A percentile compares a stretch with the other conserved stretches of the same genome.
phyloP scores from a whole-genome alignment of 768 basidiomycete genomes.

The Leccinum subtestaceum region DNA sequence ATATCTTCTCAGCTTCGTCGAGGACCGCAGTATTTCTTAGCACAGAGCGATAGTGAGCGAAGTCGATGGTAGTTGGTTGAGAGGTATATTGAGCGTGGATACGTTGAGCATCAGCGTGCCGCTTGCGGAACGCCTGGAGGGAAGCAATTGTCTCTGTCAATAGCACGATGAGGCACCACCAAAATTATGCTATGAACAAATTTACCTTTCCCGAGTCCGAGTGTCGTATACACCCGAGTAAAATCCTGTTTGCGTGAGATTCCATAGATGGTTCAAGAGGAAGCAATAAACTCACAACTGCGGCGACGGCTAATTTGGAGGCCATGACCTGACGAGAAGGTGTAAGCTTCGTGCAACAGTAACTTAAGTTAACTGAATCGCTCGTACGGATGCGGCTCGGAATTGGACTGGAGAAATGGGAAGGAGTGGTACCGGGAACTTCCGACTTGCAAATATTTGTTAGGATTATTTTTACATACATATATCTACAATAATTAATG shows the following conservation, averaged over 20 bases:
- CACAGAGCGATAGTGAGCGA: conserved; percentile 86
- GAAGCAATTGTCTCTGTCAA: conserved; percentile 80
- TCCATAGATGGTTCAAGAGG: not conserved
- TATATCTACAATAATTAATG: not conserved
- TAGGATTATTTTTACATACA: conserved; percentile 1
- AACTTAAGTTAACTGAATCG: not conserved
- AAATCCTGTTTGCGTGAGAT: conserved; percentile 58
- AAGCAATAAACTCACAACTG: conserved; percentile 46
- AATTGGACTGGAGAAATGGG: conserved; percentile 11
- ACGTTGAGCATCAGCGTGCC: conserved; percentile 85
- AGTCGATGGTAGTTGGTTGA: conserved; percentile 82
- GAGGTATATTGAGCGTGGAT: conserved; percentile 57
- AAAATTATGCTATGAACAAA: not conserved
- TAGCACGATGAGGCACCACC: conserved; percentile 1
- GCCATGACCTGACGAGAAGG: conserved; percentile 47
- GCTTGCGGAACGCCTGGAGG: conserved; percentile 95
- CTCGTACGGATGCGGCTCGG: conserved; percentile 18
- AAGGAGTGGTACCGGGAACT: conserved; percentile 27
- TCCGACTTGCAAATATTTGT: conserved; percentile 19
- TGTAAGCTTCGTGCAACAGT: not conserved
- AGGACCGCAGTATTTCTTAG: conserved; percentile 92
- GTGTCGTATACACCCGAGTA: conserved; percentile 74
- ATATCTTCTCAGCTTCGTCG: conserved; percentile 86
- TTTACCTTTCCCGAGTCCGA: conserved; percentile 82
- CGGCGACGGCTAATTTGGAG: conserved; percentile 66